Conservation (phyloP, 225 moss, liverwort and hornwort genomes). For the Antitrichia curtipendula region DNA sequence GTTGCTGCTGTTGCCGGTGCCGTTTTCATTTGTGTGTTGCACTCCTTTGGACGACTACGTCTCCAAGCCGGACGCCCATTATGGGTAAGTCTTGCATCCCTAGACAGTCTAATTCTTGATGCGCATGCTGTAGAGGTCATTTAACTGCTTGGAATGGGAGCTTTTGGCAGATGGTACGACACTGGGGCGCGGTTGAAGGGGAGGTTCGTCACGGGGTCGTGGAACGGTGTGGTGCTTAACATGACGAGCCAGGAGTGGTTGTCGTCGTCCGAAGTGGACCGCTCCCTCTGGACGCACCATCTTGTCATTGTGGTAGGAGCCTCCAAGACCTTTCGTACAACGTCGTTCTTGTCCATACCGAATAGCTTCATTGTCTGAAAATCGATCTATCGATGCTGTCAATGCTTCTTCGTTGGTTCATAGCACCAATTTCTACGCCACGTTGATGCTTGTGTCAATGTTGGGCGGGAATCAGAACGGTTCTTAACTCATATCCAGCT, state of each 20-base stretch:
- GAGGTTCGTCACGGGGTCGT: conserved; percentile 42
- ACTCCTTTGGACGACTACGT: conserved; percentile 85
- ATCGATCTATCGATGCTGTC: neutral
- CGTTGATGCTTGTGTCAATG: neutral
- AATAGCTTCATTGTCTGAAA: neutral
- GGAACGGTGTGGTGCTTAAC: conserved; percentile 66
- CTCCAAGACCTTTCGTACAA: neutral
- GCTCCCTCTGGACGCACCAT: conserved; percentile 69
- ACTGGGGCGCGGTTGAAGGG: conserved; percentile 70
- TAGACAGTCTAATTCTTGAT: neutral
- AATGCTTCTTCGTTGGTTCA: neutral
- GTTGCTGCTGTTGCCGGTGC: neutral
- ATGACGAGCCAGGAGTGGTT: conserved; percentile 96
- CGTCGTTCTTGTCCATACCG: neutral
- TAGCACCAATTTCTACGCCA: neutral
- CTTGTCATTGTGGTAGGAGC: conserved; percentile 65
- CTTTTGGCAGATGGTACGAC: conserved; percentile 60
- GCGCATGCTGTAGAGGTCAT: neutral
- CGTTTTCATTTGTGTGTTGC: neutral
- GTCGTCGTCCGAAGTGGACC: conserved; percentile 53
- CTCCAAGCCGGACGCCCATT: conserved; percentile 41
- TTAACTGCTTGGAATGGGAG: neutral
- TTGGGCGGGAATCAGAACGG: neutral
- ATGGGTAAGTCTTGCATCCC: conserved; percentile 18
- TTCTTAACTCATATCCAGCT: neutral